A percentile compares a stretch with the other conserved stretches of the same genome.
phyloP scores from a whole-genome alignment of 2,329 filamentous ascomycete genomes.

The Phaeosphaeria sp. region DNA sequence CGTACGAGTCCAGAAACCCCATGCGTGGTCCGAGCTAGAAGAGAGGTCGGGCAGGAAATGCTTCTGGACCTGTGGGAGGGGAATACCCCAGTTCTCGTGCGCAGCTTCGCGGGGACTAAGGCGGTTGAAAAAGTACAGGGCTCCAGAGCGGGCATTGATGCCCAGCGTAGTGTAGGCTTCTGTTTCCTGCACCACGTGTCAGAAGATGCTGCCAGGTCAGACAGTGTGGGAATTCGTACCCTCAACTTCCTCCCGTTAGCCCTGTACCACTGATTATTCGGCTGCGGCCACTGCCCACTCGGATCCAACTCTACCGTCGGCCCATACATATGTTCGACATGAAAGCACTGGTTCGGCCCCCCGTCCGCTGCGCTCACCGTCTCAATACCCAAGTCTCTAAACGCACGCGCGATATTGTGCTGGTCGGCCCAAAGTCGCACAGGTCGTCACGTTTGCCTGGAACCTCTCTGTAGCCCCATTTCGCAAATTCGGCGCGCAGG shows the following conservation, averaged over 20 bases:
- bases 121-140: background rate
- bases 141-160: background rate
- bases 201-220: no score
- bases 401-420: background rate
- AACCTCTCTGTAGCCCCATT: conserved; percentile 1
- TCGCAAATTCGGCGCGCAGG: background rate
- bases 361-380: background rate
- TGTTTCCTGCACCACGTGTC: background rate
- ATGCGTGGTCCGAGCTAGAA: background rate
- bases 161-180: background rate
- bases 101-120: background rate
- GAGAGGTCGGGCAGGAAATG: background rate
- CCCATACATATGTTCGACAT: background rate
- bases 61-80: background rate
- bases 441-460: background rate
- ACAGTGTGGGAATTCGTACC: background rate
- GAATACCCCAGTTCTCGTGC: conserved; percentile 1
- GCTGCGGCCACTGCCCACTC: background rate
- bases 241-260: background rate
- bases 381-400: background rate
- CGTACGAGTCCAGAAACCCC: conserved; percentile 1
- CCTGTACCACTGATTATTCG: background rate
- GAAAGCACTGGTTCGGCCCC: conserved; percentile 1
- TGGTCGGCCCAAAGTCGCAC: conserved; percentile 1
- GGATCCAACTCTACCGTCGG: background rate